A percentile compares a stretch with the other conserved stretches of the same genome.
These are phyloP conservation scores for Ceratocystis cubensis DNA, from an alignment of 2,329 filamentous ascomycete species.

Conservation along the genomic window DNA sequence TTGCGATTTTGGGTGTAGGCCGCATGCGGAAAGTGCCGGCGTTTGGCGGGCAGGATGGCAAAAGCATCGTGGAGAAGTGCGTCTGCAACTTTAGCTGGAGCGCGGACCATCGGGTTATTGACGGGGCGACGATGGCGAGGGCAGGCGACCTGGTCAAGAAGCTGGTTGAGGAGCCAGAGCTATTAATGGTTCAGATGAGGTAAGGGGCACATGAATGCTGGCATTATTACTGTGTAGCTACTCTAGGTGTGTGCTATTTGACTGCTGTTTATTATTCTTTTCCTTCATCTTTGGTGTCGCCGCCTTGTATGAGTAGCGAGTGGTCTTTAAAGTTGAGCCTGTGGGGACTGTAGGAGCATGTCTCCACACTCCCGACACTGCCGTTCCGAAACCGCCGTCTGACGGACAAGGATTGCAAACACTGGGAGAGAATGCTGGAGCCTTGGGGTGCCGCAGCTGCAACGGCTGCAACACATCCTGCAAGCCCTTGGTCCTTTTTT, in stretches of 20 bases:
- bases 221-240: not conserved
- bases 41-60: conserved; percentile 43
- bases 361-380: not conserved
- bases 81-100: conserved; percentile 92
- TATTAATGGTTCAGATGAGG: conserved; percentile 71
- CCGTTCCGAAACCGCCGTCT: not conserved
- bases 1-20: conserved; percentile 83
- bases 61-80: conserved; percentile 58
- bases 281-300: not conserved
- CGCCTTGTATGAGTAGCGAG: not conserved
- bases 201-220: conserved; percentile 30
- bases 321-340: not conserved
- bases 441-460: no score
- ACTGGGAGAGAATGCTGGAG: not conserved
- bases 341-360: not conserved
- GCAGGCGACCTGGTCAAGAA: conserved; percentile 70
- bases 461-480: no score
- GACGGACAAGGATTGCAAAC: not conserved
- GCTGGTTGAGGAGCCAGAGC: conserved; percentile 72
- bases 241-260: not conserved
- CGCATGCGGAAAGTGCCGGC: conserved; percentile 68
- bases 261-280: not conserved
- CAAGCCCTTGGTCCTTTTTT: no score
- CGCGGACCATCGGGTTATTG: conserved; percentile 85
- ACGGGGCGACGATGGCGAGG: conserved; percentile 87